Conservation (phyloP, 2,329 filamentous ascomycete genomes). For the Stromatinia cepivora region DNA sequence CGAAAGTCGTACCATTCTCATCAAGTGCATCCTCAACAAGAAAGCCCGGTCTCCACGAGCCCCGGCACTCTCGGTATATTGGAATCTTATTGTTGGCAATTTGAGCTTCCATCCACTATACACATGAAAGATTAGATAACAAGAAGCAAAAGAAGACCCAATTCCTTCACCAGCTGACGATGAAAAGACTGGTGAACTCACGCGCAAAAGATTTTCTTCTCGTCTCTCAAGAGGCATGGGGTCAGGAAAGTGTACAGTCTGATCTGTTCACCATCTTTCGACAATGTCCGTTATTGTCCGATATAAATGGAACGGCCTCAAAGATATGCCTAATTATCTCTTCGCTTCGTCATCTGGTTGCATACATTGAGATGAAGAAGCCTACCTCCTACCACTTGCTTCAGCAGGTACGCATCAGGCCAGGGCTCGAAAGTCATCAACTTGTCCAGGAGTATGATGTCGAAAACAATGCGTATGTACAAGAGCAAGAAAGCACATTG, state of each 20-base stretch:
- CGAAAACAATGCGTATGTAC: background rate
- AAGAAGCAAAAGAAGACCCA: background rate
- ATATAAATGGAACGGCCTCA: too few relatives aligned
- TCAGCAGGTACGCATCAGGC: background rate
- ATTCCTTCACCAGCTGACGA: background rate
- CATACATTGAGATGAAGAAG: background rate
- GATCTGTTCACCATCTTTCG: constrained; percentile 8
- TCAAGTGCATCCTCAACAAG: constrained; percentile 3
- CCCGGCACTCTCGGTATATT: background rate
- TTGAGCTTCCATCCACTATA: constrained; percentile 10
- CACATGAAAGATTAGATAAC: background rate
- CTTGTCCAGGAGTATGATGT: background rate
- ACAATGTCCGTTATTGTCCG: constrained; percentile 11
- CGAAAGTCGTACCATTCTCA: background rate
- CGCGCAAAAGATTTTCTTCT: constrained; percentile 2
- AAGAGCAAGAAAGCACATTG: background rate
- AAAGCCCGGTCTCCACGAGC: constrained; percentile 12
- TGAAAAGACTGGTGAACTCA: background rate
- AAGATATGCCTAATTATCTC: too few relatives aligned
- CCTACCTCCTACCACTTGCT: background rate
- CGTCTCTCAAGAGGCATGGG: background rate
- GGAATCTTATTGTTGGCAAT: background rate
- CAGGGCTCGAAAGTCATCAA: background rate
- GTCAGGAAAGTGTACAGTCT: background rate
- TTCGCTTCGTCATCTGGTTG: too few relatives aligned